Evolutionary conservation across 257 asterid species (phyloP).

Genomic region (Ilex aquifolium): DNA sequence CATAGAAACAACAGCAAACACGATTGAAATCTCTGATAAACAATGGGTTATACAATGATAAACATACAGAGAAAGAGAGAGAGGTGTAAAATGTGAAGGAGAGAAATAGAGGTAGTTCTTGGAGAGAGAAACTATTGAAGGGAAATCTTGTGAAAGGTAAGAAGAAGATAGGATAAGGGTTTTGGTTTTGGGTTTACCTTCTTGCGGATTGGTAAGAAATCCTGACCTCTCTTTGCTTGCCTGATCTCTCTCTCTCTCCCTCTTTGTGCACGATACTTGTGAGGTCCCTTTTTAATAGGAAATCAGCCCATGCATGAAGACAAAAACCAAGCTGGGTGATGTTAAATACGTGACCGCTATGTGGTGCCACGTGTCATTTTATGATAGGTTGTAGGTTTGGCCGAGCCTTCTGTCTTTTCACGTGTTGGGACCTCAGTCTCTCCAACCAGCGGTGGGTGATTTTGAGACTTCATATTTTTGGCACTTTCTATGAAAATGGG

Average conservation of each 20-base stretch:
- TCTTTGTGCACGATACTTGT: background rate
- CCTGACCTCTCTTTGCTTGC: slow-evolving; percentile 56
- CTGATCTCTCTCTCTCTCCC: background rate
- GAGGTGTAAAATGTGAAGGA: background rate
- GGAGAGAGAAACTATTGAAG: slow-evolving; percentile 16
- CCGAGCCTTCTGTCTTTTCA: too few relatives aligned
- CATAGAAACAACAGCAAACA: background rate
- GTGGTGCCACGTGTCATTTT: too few relatives aligned
- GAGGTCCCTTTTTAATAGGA: too few relatives aligned
- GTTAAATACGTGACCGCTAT: too few relatives aligned
- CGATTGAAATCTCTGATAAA: background rate
- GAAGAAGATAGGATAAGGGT: slow-evolving; percentile 64
- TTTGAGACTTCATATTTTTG: too few relatives aligned
- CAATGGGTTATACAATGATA: background rate
- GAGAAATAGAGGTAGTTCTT: background rate
- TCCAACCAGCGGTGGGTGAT: too few relatives aligned
- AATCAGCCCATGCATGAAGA: too few relatives aligned
- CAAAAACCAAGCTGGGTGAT: too few relatives aligned
- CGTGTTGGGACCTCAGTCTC: too few relatives aligned
- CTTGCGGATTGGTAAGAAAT: slow-evolving; percentile 47
- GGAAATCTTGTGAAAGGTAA: slow-evolving; percentile 29
- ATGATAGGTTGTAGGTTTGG: too few relatives aligned
- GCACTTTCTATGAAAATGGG: too few relatives aligned
- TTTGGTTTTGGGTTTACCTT: slow-evolving; percentile 30
- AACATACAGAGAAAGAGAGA: too few relatives aligned